Conservation (phyloP, 306 rosid genomes). For the Arachis stenosperma region DNA sequence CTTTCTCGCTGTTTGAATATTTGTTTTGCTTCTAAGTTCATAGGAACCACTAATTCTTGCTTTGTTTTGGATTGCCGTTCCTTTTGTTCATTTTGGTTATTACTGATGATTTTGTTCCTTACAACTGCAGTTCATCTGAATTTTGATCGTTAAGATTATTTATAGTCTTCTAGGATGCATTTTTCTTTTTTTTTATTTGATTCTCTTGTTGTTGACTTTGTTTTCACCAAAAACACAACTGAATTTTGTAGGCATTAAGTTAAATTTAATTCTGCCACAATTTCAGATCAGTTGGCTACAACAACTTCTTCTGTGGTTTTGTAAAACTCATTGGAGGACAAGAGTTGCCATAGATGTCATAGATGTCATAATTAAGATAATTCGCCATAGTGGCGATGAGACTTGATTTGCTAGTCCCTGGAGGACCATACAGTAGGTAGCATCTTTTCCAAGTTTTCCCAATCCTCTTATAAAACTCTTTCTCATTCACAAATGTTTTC, state of each 20-base stretch:
- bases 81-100: background rate
- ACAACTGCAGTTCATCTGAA: slow-evolving; percentile 29
- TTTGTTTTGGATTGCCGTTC: slow-evolving; percentile 10
- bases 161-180: background rate
- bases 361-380: slow-evolving; percentile 56
- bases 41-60: background rate
- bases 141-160: background rate
- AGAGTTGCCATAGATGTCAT: slow-evolving; percentile 29
- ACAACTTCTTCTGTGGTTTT: background rate
- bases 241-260: slow-evolving; percentile 8
- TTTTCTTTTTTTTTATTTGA: background rate
- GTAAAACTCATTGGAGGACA: background rate
- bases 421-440: slow-evolving; percentile 60
- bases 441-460: slow-evolving; percentile 68
- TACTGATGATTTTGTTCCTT: background rate
- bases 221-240: background rate
- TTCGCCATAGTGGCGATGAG: slow-evolving; percentile 61
- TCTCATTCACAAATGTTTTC: slow-evolving; percentile 46
- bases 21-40: background rate
- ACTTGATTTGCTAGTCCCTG: slow-evolving; percentile 64
- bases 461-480: slow-evolving; percentile 48
- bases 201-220: slow-evolving; percentile 6
- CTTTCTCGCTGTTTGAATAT: background rate
- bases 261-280: background rate
- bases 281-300: slow-evolving; percentile 23